These are phyloP conservation scores for Macrolepiota albuminosa DNA, from an alignment of 768 basidiomycete genomes.

Conservation along the genomic window DNA sequence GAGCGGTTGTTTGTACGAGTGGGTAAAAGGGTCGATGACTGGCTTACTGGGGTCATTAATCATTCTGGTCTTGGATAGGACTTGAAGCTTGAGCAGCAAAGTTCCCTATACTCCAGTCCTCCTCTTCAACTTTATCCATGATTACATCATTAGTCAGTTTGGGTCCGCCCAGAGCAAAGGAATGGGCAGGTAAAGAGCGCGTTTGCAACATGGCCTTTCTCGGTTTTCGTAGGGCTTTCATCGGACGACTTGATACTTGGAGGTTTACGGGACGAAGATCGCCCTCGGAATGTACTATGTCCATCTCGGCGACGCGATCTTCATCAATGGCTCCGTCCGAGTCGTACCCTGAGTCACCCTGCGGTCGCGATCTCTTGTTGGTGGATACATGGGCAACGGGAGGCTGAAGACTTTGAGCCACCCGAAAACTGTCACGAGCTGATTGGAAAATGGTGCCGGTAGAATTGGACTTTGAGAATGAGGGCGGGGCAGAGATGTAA, in stretches of 20 bases:
- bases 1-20: background rate
- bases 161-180: constrained; percentile 12
- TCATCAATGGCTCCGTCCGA: constrained; percentile 22
- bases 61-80: background rate
- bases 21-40: background rate
- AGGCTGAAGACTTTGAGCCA: constrained; percentile 29
- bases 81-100: constrained; percentile 10
- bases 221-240: constrained; percentile 36
- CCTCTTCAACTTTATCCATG: constrained; percentile 20
- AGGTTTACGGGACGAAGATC: constrained; percentile 6
- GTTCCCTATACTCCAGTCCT: constrained; percentile 36
- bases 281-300: background rate
- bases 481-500: constrained; percentile 37
- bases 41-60: constrained; percentile 1
- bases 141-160: constrained; percentile 10
- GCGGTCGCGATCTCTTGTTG: constrained; percentile 35
- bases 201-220: constrained; percentile 28
- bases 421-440: constrained; percentile 51
- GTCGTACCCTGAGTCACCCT: constrained; percentile 21
- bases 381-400: constrained; percentile 8
- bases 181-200: constrained; percentile 32
- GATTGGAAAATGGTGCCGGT: constrained; percentile 46
- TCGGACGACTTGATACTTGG: constrained; percentile 20
- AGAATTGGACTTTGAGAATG: constrained; percentile 36
- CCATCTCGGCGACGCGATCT: constrained; percentile 13